Evolutionary conservation across 2,329 filamentous ascomycete species (phyloP).

Genomic region (Sclerotinia subarctica): DNA sequence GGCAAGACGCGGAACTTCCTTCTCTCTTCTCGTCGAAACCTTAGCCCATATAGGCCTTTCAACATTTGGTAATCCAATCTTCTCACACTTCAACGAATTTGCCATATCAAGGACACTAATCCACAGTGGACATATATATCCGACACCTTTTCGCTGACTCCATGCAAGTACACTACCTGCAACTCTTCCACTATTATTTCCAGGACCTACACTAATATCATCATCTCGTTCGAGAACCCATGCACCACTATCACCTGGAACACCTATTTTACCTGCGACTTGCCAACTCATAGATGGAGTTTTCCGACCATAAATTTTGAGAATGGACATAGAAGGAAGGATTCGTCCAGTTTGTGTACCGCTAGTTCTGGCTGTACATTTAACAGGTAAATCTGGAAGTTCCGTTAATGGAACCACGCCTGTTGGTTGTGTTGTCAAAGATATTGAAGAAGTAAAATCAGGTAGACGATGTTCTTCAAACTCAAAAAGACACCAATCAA

Average conservation of each 20-base stretch:
- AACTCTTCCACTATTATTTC: conserved; percentile 61
- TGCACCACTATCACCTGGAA: conserved; percentile 87
- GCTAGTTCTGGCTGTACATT: conserved; percentile 84
- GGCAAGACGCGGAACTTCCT: background rate
- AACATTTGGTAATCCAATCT: conserved; percentile 68
- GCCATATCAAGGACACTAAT: conserved; percentile 82
- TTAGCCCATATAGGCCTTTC: conserved; percentile 31
- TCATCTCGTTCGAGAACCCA: conserved; percentile 94
- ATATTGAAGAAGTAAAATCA: conserved; percentile 66
- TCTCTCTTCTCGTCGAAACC: background rate
- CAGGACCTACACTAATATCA: conserved; percentile 88
- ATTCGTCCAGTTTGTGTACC: conserved; percentile 79
- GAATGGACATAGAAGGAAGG: conserved; percentile 71
- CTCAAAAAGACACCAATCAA: conserved; percentile 91
- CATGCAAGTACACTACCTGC: conserved; percentile 90
- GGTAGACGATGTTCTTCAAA: conserved; percentile 71
- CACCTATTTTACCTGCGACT: conserved; percentile 54
- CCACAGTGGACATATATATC: conserved; percentile 96
- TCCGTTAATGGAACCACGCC: conserved; percentile 57
- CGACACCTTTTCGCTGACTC: conserved; percentile 74
- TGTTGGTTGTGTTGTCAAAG: conserved; percentile 49
- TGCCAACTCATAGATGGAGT: conserved; percentile 74
- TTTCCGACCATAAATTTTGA: conserved; percentile 81
- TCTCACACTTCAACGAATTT: conserved; percentile 66
- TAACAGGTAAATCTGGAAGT: conserved; percentile 74